Evolutionary conservation across 2,329 filamentous ascomycete genomes (phyloP).

Genomic region (Epicoccum sorghinum): DNA sequence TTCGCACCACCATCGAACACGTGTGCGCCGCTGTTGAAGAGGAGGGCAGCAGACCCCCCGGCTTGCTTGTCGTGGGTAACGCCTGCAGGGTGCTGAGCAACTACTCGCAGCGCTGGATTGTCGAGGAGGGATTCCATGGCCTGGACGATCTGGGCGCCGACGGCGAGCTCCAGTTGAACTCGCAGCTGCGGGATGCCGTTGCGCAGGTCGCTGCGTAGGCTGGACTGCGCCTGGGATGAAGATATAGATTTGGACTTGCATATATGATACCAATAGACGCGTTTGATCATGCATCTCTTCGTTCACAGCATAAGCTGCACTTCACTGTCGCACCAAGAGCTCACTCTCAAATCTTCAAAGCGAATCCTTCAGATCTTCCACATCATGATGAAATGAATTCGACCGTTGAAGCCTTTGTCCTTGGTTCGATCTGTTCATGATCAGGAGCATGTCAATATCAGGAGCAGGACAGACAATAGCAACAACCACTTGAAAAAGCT

Average conservation of each 20-base stretch:
- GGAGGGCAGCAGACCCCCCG: constrained; percentile 87
- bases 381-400: no score
- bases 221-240: no score
- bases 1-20: constrained; percentile 80
- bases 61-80: constrained; percentile 81
- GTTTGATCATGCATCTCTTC: no score
- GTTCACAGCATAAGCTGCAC: no score
- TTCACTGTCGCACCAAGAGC: no score
- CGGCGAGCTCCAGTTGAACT: constrained; percentile 29
- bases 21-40: constrained; percentile 85
- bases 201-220: constrained; percentile 6
- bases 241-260: neutral
- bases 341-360: no score
- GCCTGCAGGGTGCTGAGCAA: constrained; percentile 80
- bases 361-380: no score
- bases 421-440: no score
- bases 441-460: no score
- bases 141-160: constrained; percentile 58
- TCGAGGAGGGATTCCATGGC: constrained; percentile 85
- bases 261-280: constrained; percentile 13
- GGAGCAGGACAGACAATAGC: no score
- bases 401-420: no score
- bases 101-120: constrained; percentile 71
- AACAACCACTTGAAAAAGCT: no score
- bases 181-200: constrained; percentile 20